These are phyloP conservation scores for Pestalotiopsis sp. DNA, from an alignment of 2,329 filamentous ascomycete species.

Conservation along the genomic window DNA sequence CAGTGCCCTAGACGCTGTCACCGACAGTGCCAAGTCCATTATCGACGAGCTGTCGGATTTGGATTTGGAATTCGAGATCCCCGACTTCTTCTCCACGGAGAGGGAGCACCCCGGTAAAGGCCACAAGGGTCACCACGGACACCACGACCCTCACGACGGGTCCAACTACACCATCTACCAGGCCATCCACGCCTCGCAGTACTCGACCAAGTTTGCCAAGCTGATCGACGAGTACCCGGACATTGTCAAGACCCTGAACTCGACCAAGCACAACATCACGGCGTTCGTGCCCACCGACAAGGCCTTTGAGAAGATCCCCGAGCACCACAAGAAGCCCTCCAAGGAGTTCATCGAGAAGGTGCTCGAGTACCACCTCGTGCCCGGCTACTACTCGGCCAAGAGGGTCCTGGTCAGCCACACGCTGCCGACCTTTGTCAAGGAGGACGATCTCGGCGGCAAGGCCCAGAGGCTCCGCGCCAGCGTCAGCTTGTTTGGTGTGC, in stretches of 20 bases:
- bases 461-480: slow-evolving; percentile 74
- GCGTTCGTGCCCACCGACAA: slow-evolving; percentile 78
- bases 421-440: slow-evolving; percentile 67
- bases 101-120: slow-evolving; percentile 10
- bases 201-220: slow-evolving; percentile 76
- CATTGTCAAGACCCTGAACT: slow-evolving; percentile 73
- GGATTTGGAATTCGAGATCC: slow-evolving; percentile 13
- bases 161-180: slow-evolving; percentile 78
- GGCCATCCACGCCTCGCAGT: slow-evolving; percentile 72
- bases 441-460: slow-evolving; percentile 60
- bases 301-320: slow-evolving; percentile 68
- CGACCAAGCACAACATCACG: slow-evolving; percentile 74
- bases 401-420: slow-evolving; percentile 72
- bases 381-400: slow-evolving; percentile 66
- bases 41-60: slow-evolving; percentile 16
- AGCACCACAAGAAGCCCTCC: slow-evolving; percentile 57
- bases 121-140: slow-evolving; percentile 15
- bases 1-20: slow-evolving; percentile 17
- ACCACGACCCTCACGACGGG: slow-evolving; percentile 34
- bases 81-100: slow-evolving; percentile 19
- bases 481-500: slow-evolving; percentile 62
- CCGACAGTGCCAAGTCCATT: slow-evolving; percentile 16
- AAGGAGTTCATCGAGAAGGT: slow-evolving; percentile 71
- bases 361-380: slow-evolving; percentile 74
- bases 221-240: slow-evolving; percentile 74